A percentile compares a stretch with the other conserved stretches of the same genome.
phyloP scores from a whole-genome alignment of 768 basidiomycete genomes.

The Lentinus tigrinus region DNA sequence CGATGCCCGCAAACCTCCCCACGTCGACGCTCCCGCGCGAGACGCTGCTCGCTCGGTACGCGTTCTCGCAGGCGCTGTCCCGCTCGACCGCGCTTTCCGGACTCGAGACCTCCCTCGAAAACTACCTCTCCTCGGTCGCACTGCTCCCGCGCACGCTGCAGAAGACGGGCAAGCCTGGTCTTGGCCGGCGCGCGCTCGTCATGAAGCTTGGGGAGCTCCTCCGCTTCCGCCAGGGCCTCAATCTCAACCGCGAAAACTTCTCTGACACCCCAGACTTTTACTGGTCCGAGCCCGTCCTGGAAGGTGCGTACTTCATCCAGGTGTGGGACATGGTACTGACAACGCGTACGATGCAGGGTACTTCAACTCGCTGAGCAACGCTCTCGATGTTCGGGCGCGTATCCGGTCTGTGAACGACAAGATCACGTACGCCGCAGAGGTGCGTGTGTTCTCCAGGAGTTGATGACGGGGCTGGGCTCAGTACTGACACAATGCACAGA shows the following conservation, averaged over 20 bases:
- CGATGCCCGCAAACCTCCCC: constrained; percentile 43
- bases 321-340: not conserved
- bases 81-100: constrained; percentile 86
- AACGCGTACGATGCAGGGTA: constrained; percentile 45
- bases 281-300: constrained; percentile 91
- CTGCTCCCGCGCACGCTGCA: constrained; percentile 73
- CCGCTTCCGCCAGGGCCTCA: constrained; percentile 89
- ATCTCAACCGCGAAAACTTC: constrained; percentile 87
- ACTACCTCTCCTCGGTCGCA: constrained; percentile 81
- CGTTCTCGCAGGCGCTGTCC: constrained; percentile 88
- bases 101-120: constrained; percentile 81
- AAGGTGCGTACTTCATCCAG: no score
- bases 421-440: constrained; percentile 87
- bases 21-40: constrained; percentile 59
- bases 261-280: constrained; percentile 90
- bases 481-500: constrained; percentile 34
- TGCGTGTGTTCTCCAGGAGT: constrained; percentile 20
- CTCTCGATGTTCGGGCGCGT: constrained; percentile 83
- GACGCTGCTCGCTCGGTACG: constrained; percentile 83
- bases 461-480: no score
- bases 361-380: constrained; percentile 81
- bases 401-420: constrained; percentile 87
- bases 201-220: constrained; percentile 91
- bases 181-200: constrained; percentile 79
- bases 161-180: constrained; percentile 79